Evolutionary conservation across 768 basidiomycete species (phyloP).

Genomic region (Lentinula detonsa): DNA sequence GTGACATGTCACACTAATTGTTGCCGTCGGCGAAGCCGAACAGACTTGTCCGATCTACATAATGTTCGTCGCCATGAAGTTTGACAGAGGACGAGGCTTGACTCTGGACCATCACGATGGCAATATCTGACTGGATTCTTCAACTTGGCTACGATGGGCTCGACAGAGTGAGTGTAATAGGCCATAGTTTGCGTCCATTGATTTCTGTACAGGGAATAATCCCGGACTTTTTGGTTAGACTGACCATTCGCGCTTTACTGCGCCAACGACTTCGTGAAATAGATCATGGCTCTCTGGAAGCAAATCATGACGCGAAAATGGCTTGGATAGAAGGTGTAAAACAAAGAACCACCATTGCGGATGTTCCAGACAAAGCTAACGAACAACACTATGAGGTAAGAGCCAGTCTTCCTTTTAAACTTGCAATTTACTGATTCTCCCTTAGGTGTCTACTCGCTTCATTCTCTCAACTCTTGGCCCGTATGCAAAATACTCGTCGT

Average conservation of each 20-base stretch:
- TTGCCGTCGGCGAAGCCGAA: too few relatives aligned
- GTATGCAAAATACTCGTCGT: constrained; percentile 61
- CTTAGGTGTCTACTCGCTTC: constrained; percentile 52
- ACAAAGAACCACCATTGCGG: constrained; percentile 46
- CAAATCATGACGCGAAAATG: constrained; percentile 63
- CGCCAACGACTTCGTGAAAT: constrained; percentile 55
- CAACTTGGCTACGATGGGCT: constrained; percentile 31
- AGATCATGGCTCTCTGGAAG: constrained; percentile 50
- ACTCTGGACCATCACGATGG: neutral
- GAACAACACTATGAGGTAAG: constrained; percentile 71
- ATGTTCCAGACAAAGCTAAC: constrained; percentile 61
- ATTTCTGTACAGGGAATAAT: constrained; percentile 40
- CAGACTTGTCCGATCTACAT: too few relatives aligned
- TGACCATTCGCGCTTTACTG: constrained; percentile 40
- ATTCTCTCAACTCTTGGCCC: constrained; percentile 63
- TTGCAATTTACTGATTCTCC: neutral
- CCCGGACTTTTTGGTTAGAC: constrained; percentile 52
- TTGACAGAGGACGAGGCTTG: neutral
- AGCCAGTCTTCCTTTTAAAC: constrained; percentile 2
- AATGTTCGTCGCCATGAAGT: neutral
- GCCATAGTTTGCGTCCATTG: neutral
- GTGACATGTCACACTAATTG: too few relatives aligned
- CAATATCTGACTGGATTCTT: constrained; percentile 18
- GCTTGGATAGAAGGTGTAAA: constrained; percentile 55
- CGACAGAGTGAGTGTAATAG: constrained; percentile 19